Evolutionary conservation across 78 protist genomes (phyloP), one percentile per base, ranked within the genome.

Genomic region (Dictyostelium capitatum): DNA sequence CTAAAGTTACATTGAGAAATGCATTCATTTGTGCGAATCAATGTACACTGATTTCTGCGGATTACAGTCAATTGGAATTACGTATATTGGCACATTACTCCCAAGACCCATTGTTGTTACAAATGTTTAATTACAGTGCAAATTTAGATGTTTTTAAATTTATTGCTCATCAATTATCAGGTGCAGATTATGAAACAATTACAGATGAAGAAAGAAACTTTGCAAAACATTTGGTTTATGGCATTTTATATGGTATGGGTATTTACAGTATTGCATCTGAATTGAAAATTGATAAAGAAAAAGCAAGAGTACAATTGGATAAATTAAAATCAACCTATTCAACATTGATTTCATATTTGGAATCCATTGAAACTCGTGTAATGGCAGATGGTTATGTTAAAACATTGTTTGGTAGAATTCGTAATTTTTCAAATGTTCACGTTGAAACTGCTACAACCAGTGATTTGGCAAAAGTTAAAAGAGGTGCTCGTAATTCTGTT

Each of bases 171-270:
- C 80, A 82, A 82, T 54, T 89, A 54, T 32, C 47, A 19, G 75
- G 75, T 37, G 69, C 77, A 6, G 80, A 67, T 6, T 48, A 64
- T 14, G 73, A 75, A 14, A 43, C 48, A 9, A 54, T 85, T 5
- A 56, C 85, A 11, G 87, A 54, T 10, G 59, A 54, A 9, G 92
- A 83, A 54, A 59, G 96, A 62, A 14, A 78, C 11, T 65, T 53
- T 12, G 89, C 94, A 1, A 93, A 93, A 25, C 92, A 93, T 78
- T 56, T 93, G 15, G 70, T 75, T 53, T 93, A 93, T 77, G 96
- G 96, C 46, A 93, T 84, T 46, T 28, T 84, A 1, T 93, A 93
- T 93, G 96, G 96, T 1, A 93, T 93, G 96, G 96, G 96, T 17
- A 50, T 41, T 28, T 50, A 56, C 1, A 46, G 64, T 19, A 15